These are phyloP conservation scores for Zygoascus tannicola DNA, from an alignment of 805 yeast genomes.

Conservation along the genomic window DNA sequence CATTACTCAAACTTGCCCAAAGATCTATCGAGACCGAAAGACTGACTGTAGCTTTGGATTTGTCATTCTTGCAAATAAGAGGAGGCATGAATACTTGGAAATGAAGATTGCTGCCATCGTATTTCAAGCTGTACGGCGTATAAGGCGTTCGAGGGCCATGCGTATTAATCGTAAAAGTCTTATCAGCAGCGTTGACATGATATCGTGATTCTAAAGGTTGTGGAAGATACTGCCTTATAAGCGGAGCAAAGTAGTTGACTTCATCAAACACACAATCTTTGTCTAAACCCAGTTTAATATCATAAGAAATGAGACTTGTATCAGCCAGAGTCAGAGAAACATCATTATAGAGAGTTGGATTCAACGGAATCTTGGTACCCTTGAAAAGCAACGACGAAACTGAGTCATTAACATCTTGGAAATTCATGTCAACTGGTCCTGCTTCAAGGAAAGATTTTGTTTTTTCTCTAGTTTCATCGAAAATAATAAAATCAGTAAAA, in stretches of 20 bases:
- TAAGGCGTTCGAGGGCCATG: constrained; percentile 15
- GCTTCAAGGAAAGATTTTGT: background rate
- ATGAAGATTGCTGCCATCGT: constrained; percentile 3
- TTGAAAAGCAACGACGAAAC: background rate
- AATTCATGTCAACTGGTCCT: background rate
- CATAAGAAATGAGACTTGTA: background rate
- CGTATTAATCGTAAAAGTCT: constrained; percentile 4
- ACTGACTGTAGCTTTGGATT: background rate
- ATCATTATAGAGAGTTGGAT: background rate
- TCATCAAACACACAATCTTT: constrained; percentile 4
- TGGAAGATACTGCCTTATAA: constrained; percentile 11
- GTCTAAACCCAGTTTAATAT: background rate
- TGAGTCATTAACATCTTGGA: background rate
- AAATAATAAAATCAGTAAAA: background rate
- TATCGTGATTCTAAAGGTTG: constrained; percentile 14
- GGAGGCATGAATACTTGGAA: constrained; percentile 12
- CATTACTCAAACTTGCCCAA: constrained; percentile 50
- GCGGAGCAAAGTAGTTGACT: constrained; percentile 6
- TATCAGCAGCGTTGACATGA: constrained; percentile 13
- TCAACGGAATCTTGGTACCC: background rate
- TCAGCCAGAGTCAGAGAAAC: constrained; percentile 1
- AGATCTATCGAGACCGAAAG: constrained; percentile 36
- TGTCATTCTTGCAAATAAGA: background rate
- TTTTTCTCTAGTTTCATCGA: background rate
- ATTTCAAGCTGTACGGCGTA: constrained; percentile 7